Evolutionary conservation across 768 basidiomycete genomes (phyloP).

Genomic region (Mrakia gelida): DNA sequence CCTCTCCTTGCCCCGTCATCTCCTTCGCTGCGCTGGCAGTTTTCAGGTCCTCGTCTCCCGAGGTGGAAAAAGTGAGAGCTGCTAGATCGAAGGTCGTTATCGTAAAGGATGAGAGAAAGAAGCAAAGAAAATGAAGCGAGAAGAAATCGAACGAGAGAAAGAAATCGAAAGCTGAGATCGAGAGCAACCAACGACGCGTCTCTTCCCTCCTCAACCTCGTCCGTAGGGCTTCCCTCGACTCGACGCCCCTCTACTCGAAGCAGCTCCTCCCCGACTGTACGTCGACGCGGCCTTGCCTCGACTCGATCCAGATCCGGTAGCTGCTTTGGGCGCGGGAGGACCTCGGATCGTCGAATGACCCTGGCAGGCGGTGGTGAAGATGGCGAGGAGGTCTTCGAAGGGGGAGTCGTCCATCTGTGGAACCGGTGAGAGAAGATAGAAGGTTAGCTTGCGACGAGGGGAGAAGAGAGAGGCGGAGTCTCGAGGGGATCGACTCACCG

Average conservation of each 20-base stretch:
- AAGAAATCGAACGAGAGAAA: not conserved
- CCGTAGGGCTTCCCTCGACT: slow-evolving; percentile 1
- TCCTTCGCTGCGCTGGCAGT: not conserved
- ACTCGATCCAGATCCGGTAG: not conserved
- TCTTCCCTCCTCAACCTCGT: not conserved
- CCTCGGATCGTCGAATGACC: slow-evolving; percentile 1
- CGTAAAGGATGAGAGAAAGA: not conserved
- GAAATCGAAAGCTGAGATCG: not conserved
- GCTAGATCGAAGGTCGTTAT: not conserved
- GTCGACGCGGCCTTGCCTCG: not conserved
- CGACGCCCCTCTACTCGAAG: not conserved
- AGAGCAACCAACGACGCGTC: not conserved
- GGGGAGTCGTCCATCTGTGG: not conserved
- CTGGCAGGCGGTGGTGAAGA: not conserved
- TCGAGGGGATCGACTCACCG: not conserved
- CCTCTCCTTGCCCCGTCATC: not conserved
- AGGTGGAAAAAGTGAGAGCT: not conserved
- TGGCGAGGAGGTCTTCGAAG: not conserved
- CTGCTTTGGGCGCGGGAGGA: not conserved
- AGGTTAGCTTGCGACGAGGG: not conserved
- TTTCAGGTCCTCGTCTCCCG: not conserved
- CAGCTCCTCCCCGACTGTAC: not conserved
- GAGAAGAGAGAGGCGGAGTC: not conserved
- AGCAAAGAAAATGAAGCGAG: not conserved
- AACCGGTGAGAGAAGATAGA: not conserved